Base-by-base conservation (phyloP, 257 asterid genomes). In the Przewalskia tangutica region DNA sequence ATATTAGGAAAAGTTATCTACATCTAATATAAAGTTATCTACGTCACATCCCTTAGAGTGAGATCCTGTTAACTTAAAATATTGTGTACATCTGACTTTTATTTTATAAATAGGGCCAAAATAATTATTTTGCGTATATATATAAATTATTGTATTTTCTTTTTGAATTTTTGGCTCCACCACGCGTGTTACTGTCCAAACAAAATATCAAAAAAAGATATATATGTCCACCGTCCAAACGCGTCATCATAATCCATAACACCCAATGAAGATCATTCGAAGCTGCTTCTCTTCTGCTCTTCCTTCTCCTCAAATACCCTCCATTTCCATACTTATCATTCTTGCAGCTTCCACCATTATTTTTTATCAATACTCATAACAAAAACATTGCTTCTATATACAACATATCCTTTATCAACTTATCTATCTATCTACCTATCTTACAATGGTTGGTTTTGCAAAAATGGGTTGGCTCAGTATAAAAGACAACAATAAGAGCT, bases 371-470 rank as follows among this genome's bases (percentile, higher is more conserved):
- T 34, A n/a, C 27, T 20, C 51, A 38, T 5, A 0, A 11, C 46
- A 48, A 53, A 27, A 23, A 58, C 3, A 36, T 36, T 65, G 23
- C 20, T 65, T 1, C 48, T 0, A 27, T 27, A 38, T 36, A 14
- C 36, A 27, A 76, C n/a, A 7, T 42, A 17, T 14, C 23, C 1
- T 27, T 27, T 27, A 27, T 34, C 56, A n/a, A 79, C 4, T 11
- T 64, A 64, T 36, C 23, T 38, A 3, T 2, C 42, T 5, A 3
- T 38, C 5, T 38, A 38, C 4, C 17, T 64, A 64, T 36, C 23
- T 2, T 58, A 9, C 62, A 13, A 88, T 89, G 90, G 92, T 93
- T 42, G 91, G 88, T 23, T 82, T 88, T 58, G 85, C 82, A 84
- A 82, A 55, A 14, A 64, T 88, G 83, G 85, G 81, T 38, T 89